phyloP scores from a whole-genome alignment of 1,284 basidiomycete genomes.

The Tilletia indica region DNA sequence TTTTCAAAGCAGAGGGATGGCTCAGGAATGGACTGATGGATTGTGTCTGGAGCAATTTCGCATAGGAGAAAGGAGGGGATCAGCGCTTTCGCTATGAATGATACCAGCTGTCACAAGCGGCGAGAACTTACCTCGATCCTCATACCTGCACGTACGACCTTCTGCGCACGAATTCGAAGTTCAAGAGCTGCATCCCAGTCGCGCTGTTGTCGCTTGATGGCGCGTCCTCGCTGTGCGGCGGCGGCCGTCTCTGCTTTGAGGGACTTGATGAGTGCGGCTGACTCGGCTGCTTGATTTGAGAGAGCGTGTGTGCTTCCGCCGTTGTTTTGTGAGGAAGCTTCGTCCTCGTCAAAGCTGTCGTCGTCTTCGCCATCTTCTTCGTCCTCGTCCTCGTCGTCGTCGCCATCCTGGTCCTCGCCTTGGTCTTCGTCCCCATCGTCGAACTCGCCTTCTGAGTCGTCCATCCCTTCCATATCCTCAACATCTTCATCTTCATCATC shows the following conservation, averaged over 20 bases:
- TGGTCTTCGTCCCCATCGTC: background rate
- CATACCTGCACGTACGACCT: slow-evolving; percentile 13
- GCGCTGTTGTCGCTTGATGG: slow-evolving; percentile 13
- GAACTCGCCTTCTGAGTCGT: too few species aligned
- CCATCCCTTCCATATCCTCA: background rate
- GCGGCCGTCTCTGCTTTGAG: slow-evolving; percentile 38
- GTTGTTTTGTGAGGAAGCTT: slow-evolving; percentile 5
- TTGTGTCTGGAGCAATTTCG: too few species aligned
- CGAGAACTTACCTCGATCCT: slow-evolving; percentile 25
- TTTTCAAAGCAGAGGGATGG: background rate
- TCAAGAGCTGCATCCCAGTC: slow-evolving; percentile 43
- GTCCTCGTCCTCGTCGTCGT: slow-evolving; percentile 20
- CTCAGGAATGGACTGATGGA: background rate
- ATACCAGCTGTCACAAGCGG: slow-evolving; percentile 23
- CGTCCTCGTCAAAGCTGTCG: slow-evolving; percentile 18
- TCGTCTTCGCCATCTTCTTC: slow-evolving; percentile 22
- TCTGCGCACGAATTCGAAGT: slow-evolving; percentile 45
- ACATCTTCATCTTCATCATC: background rate
- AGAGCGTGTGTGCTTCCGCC: slow-evolving; percentile 17
- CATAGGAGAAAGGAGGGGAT: too few species aligned
- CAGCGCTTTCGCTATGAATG: slow-evolving; percentile 12
- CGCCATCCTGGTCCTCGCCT: background rate
- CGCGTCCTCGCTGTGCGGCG: slow-evolving; percentile 39
- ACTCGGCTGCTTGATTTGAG: slow-evolving; percentile 35
- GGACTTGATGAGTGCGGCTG: slow-evolving; percentile 31